A percentile compares a stretch with the other conserved stretches of the same genome.
phyloP scores from a whole-genome alignment of 2,329 filamentous ascomycete species.

The Nakataea oryzae region DNA sequence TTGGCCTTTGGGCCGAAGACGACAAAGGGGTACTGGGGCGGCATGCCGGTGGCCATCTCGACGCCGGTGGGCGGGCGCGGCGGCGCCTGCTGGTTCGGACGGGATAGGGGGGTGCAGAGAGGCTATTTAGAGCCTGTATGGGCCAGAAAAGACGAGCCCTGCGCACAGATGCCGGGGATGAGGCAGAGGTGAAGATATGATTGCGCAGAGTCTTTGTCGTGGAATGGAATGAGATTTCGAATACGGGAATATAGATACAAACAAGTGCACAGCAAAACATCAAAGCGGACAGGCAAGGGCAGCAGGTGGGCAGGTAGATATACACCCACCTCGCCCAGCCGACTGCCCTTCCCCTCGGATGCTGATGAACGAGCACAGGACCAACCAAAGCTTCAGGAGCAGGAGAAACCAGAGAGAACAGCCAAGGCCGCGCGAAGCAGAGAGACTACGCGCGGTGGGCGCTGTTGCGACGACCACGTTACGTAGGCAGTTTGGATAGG shows the following conservation, averaged over 20 bases:
- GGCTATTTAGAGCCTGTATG: too few relatives aligned
- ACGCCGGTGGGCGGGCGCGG: too few relatives aligned
- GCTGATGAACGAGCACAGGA: too few relatives aligned
- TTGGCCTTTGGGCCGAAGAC: constrained; percentile 35
- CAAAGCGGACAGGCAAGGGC: too few relatives aligned
- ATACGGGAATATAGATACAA: neutral
- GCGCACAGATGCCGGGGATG: too few relatives aligned
- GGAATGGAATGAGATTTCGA: too few relatives aligned
- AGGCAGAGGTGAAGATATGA: too few relatives aligned
- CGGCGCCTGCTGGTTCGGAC: neutral
- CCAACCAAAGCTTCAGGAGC: neutral
- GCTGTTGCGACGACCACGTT: neutral
- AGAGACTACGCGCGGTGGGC: too few relatives aligned
- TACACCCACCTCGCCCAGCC: neutral
- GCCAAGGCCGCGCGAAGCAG: neutral
- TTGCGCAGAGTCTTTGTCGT: too few relatives aligned
- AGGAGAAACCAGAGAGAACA: neutral
- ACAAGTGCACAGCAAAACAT: neutral
- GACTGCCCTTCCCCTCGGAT: neutral
- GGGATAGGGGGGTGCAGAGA: neutral
- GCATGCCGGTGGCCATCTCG: neutral
- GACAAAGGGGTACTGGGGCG: constrained; percentile 5
- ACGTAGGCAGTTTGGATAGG: too few relatives aligned
- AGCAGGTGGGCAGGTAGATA: neutral
- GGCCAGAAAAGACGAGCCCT: too few relatives aligned